phyloP scores from a whole-genome alignment of 257 asterid species.

The Solanum etuberosum region DNA sequence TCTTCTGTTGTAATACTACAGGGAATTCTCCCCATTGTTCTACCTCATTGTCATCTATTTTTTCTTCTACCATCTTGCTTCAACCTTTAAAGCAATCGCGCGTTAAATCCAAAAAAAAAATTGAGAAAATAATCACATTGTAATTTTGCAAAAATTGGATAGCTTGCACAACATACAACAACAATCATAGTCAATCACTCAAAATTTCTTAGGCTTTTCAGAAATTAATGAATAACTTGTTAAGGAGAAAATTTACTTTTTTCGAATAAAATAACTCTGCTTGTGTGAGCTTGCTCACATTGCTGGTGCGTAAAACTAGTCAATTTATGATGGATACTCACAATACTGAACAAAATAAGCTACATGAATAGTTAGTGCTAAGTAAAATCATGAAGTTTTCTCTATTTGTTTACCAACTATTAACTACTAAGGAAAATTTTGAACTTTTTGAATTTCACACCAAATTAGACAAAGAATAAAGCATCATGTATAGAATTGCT shows the following conservation, averaged over 20 bases:
- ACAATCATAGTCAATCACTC: not conserved
- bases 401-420: not conserved
- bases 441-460: not conserved
- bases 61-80: conserved; percentile 13
- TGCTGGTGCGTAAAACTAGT: not conserved
- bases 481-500: not conserved
- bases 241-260: not conserved
- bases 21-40: conserved; percentile 5
- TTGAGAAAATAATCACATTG: not conserved
- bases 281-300: not conserved
- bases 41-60: conserved; percentile 12
- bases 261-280: not conserved
- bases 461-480: not conserved
- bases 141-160: not conserved
- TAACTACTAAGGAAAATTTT: not conserved
- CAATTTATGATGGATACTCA: not conserved
- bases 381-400: not conserved
- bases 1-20: conserved; percentile 14
- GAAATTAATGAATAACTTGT: not conserved
- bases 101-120: not conserved
- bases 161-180: not conserved
- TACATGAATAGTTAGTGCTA: not conserved
- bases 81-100: conserved; percentile 15
- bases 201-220: not conserved
- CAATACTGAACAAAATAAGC: not conserved